Percentiles rank a stretch among this genome's conserved stretches.
phyloP scores from a whole-genome alignment of 1,284 basidiomycete genomes.

The Ceratobasidium theobromae region DNA sequence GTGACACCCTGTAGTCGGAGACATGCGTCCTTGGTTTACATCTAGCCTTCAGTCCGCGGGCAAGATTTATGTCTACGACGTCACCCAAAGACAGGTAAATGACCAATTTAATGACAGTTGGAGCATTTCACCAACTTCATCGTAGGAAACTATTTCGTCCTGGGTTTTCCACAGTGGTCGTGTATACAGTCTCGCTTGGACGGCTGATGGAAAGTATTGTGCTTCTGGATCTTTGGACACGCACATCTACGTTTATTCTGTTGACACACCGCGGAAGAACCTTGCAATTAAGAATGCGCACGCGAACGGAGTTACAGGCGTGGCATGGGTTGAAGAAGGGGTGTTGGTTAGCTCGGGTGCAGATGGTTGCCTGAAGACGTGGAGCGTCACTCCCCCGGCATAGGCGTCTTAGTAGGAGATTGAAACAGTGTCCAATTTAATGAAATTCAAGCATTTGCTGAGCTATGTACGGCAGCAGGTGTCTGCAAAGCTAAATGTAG shows the following conservation, averaged over 20 bases:
- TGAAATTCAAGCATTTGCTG: too few species aligned
- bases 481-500: too few species aligned
- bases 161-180: slow-evolving; percentile 91
- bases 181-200: slow-evolving; percentile 79
- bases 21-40: neutral
- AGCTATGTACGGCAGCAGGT: too few species aligned
- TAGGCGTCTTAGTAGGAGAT: neutral
- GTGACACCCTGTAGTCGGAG: slow-evolving; percentile 37
- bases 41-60: slow-evolving; percentile 59
- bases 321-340: slow-evolving; percentile 71
- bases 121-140: neutral
- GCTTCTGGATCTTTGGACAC: slow-evolving; percentile 91
- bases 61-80: slow-evolving; percentile 78
- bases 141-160: slow-evolving; percentile 62
- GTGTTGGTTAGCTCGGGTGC: slow-evolving; percentile 75
- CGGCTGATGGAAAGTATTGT: slow-evolving; percentile 69
- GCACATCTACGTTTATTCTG: slow-evolving; percentile 87
- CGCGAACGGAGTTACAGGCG: slow-evolving; percentile 77
- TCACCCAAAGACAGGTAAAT: slow-evolving; percentile 60
- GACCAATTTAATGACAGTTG: neutral
- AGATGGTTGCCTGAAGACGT: slow-evolving; percentile 79
- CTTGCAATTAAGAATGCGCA: slow-evolving; percentile 84
- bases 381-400: slow-evolving; percentile 61
- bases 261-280: slow-evolving; percentile 73
- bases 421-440: too few species aligned